phyloP scores from a whole-genome alignment of 371 early-diverging fungal genomes.

The Syncephalastrum monosporum region DNA sequence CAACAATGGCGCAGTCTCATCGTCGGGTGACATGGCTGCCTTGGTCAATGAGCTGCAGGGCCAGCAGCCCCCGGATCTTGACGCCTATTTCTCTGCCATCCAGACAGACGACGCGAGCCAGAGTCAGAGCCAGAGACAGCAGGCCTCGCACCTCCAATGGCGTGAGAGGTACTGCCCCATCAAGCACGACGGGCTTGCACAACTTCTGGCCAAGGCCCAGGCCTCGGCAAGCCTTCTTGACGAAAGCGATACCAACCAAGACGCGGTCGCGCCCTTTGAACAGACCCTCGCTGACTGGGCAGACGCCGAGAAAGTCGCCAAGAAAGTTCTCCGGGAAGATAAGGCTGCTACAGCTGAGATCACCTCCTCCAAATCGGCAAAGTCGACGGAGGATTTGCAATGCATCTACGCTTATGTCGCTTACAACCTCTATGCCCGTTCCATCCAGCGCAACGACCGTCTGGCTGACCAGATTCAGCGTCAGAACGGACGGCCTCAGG shows the following conservation, averaged over 20 bases:
- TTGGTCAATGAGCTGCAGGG: no score
- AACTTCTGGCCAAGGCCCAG: constrained; percentile 42
- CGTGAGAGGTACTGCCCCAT: constrained; percentile 40
- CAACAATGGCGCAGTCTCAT: no score
- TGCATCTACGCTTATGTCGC: constrained; percentile 56
- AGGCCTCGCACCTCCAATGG: constrained; percentile 24
- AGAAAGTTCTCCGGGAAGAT: constrained; percentile 64
- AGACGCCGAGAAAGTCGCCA: constrained; percentile 61
- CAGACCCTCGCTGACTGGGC: constrained; percentile 53
- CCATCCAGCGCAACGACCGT: constrained; percentile 59
- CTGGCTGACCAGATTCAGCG: constrained; percentile 39
- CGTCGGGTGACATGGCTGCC: no score
- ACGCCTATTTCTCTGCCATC: no score
- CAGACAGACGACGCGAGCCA: no score
- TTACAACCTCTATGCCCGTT: constrained; percentile 48
- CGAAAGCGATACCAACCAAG: constrained; percentile 16
- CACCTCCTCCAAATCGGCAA: constrained; percentile 69
- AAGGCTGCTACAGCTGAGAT: constrained; percentile 67
- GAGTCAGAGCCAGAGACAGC: no score
- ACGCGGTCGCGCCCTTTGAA: constrained; percentile 46
- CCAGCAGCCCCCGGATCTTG: no score
- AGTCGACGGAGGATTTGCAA: constrained; percentile 58
- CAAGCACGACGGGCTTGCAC: constrained; percentile 36
- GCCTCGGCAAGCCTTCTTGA: constrained; percentile 21
- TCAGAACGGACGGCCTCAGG: constrained; percentile 51